Evolutionary conservation across 2,329 filamentous ascomycete genomes (phyloP).

Genomic region (Elsinoe ampelina): DNA sequence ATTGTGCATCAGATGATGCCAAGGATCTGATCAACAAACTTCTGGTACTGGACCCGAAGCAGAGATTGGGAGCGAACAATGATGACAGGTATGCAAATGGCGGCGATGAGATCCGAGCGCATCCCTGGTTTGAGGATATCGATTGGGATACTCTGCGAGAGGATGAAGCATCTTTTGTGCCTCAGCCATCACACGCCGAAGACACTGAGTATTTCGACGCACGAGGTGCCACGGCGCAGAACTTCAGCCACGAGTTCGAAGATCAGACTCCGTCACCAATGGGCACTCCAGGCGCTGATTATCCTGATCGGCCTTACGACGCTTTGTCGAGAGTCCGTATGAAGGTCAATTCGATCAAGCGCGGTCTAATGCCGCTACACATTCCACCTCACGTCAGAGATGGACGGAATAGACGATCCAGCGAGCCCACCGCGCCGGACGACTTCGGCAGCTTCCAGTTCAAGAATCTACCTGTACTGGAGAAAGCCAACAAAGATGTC

Average conservation of each 20-base stretch:
- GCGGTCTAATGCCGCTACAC: slow-evolving; percentile 86
- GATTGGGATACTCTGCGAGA: slow-evolving; percentile 89
- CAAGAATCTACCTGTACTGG: slow-evolving; percentile 91
- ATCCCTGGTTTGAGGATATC: slow-evolving; percentile 78
- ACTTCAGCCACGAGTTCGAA: slow-evolving; percentile 89
- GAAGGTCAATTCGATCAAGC: slow-evolving; percentile 77
- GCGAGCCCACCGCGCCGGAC: slow-evolving; percentile 78
- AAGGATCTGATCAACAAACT: slow-evolving; percentile 92
- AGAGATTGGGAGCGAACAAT: slow-evolving; percentile 76
- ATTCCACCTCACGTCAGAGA: slow-evolving; percentile 96
- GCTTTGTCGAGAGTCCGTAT: slow-evolving; percentile 81
- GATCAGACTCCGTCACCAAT: slow-evolving; percentile 72
- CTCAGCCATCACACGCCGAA: slow-evolving; percentile 83
- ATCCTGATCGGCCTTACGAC: slow-evolving; percentile 85
- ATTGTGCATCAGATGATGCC: slow-evolving; percentile 73
- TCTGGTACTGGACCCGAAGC: slow-evolving; percentile 71
- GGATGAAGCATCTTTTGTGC: slow-evolving; percentile 92
- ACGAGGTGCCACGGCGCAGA: slow-evolving; percentile 80
- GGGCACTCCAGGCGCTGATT: slow-evolving; percentile 61
- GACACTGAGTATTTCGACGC: slow-evolving; percentile 97
- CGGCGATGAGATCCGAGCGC: slow-evolving; percentile 80
- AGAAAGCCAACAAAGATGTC: slow-evolving; percentile 97
- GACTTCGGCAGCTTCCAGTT: slow-evolving; percentile 96
- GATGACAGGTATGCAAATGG: slow-evolving; percentile 75
- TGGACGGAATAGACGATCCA: slow-evolving; percentile 74